These are phyloP conservation scores for Penicillium crustosum DNA, from an alignment of 2,329 filamentous ascomycete species.

Conservation along the genomic window DNA sequence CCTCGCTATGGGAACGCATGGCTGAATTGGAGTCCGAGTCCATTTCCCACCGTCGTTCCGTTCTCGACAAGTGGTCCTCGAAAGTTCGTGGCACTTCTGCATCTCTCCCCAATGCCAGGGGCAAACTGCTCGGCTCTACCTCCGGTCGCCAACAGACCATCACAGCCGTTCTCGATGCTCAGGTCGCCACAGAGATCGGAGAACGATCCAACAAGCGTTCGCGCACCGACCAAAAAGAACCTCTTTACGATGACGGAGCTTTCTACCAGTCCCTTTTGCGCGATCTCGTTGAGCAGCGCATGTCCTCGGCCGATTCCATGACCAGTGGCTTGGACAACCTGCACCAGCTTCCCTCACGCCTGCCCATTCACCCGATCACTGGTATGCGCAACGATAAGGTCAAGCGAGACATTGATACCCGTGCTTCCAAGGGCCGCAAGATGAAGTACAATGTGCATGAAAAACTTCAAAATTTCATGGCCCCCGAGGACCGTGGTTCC, in stretches of 20 bases:
- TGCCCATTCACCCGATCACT: slow-evolving; percentile 41
- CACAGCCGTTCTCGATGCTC: slow-evolving; percentile 45
- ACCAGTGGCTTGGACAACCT: slow-evolving; percentile 49
- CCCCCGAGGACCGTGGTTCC: slow-evolving; percentile 73
- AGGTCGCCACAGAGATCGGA: slow-evolving; percentile 43
- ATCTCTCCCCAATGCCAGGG: slow-evolving; percentile 56
- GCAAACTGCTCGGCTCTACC: slow-evolving; percentile 60
- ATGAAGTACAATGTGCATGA: slow-evolving; percentile 93
- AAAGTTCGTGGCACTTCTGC: slow-evolving; percentile 63
- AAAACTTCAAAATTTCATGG: slow-evolving; percentile 98
- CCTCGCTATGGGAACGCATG: slow-evolving; percentile 72
- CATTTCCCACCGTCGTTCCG: slow-evolving; percentile 63
- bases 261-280: slow-evolving; percentile 94
- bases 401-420: slow-evolving; percentile 83
- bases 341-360: slow-evolving; percentile 39
- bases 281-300: slow-evolving; percentile 86
- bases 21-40: slow-evolving; percentile 62
- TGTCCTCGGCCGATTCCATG: slow-evolving; percentile 57
- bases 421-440: slow-evolving; percentile 92
- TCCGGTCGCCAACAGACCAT: slow-evolving; percentile 53
- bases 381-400: slow-evolving; percentile 61
- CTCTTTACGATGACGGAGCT: slow-evolving; percentile 87
- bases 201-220: slow-evolving; percentile 36
- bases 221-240: slow-evolving; percentile 41
- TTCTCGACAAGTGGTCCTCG: slow-evolving; percentile 85